Evolutionary conservation across 768 basidiomycete species (phyloP).

Genomic region (Leccinum arenicola): DNA sequence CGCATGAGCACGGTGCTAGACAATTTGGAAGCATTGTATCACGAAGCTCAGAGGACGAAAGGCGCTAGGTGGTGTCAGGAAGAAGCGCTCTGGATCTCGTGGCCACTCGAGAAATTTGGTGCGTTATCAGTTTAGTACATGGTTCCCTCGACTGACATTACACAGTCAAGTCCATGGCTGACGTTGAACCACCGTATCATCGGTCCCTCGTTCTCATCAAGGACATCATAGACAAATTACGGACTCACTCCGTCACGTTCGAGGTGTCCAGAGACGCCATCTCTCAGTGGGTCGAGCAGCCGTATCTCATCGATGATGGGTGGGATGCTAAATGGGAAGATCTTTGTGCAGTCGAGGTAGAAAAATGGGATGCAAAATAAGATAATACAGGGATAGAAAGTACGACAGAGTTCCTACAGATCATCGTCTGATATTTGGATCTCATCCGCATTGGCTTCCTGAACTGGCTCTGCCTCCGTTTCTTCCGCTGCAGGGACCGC

Average conservation of each 20-base stretch:
- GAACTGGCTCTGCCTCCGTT: conserved; percentile 30
- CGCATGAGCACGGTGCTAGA: conserved; percentile 65
- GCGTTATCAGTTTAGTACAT: conserved; percentile 11
- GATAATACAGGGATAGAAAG: conserved; percentile 14
- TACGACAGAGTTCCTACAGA: conserved; percentile 35
- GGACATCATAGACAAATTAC: conserved; percentile 54
- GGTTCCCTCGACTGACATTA: conserved; percentile 1
- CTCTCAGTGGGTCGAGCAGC: conserved; percentile 66
- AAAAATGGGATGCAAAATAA: conserved; percentile 54
- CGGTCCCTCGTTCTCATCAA: conserved; percentile 58
- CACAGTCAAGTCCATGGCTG: conserved; percentile 53
- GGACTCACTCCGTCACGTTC: conserved; percentile 66
- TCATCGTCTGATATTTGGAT: conserved; percentile 88
- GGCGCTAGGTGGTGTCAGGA: conserved; percentile 69
- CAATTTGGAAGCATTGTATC: conserved; percentile 57
- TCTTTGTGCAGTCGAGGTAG: conserved; percentile 72
- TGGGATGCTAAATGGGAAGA: conserved; percentile 80
- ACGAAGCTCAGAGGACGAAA: conserved; percentile 69
- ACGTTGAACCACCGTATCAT: conserved; percentile 61
- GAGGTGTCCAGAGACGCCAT: conserved; percentile 64
- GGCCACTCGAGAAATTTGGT: conserved; percentile 82
- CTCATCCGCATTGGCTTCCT: conserved; percentile 66
- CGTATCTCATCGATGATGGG: conserved; percentile 60
- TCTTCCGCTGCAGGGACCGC: conserved; percentile 40
- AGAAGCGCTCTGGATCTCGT: conserved; percentile 79